Percentiles rank a stretch among this genome's conserved stretches.
Conservation (phyloP, 75 land plant genomes). For the Picea sitchensis region DNA sequence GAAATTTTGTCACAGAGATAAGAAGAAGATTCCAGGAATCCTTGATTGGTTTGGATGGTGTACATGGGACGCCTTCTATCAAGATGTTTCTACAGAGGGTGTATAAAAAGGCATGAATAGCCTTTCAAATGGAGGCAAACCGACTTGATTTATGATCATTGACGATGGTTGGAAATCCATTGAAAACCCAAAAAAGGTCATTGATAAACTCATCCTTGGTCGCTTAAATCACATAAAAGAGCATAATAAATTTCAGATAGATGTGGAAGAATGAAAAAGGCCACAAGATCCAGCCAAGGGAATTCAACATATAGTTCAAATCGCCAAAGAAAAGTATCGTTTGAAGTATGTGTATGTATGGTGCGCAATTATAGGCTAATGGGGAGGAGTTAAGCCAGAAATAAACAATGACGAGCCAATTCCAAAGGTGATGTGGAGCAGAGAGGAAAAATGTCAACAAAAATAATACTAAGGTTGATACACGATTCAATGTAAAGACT, state of each 20-base stretch:
- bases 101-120: slow-evolving; percentile 64
- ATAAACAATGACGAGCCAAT: too few species aligned
- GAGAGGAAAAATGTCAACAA: too few species aligned
- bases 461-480: too few species aligned
- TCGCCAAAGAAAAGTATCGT: slow-evolving; percentile 39
- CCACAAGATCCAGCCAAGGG: slow-evolving; percentile 20
- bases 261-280: slow-evolving; percentile 14
- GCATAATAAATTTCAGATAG: slow-evolving; percentile 55
- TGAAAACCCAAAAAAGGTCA: slow-evolving; percentile 9
- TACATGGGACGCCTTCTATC: slow-evolving; percentile 97
- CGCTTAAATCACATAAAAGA: slow-evolving; percentile 55
- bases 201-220: slow-evolving; percentile 2
- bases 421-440: too few species aligned
- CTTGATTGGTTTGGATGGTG: slow-evolving; percentile 96
- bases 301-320: slow-evolving; percentile 26
- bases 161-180: slow-evolving; percentile 96
- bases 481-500: too few species aligned
- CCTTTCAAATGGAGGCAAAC: slow-evolving; percentile 63
- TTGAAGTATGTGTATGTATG: slow-evolving; percentile 85
- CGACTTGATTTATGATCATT: slow-evolving; percentile 82
- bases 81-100: slow-evolving; percentile 81
- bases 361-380: slow-evolving; percentile 87
- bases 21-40: slow-evolving; percentile 60
- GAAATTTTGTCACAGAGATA: too few species aligned
- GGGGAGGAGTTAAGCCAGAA: slow-evolving; percentile 78